Percentiles rank a stretch among this genome's conserved stretches.
Conservation (phyloP, 345 rosid species). For the Euphorbia pulcherrima region DNA sequence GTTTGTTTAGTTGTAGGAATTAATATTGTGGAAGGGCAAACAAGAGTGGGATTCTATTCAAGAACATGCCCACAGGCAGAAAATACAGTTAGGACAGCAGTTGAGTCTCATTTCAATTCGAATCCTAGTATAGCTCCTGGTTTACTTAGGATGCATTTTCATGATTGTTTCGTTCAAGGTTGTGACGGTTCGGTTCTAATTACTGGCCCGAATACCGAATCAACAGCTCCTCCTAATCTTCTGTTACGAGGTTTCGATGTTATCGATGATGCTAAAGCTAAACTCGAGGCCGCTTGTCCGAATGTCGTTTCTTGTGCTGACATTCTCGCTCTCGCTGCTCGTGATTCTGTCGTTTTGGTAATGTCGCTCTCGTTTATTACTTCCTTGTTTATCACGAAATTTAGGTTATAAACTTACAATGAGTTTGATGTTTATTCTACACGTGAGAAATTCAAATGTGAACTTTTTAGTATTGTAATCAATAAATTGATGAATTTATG, state of each 20-base stretch:
- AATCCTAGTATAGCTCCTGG: constrained; percentile 44
- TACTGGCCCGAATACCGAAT: constrained; percentile 41
- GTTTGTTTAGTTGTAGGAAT: neutral
- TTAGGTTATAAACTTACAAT: too few species aligned
- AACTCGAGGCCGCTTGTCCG: neutral
- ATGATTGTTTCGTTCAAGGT: constrained; percentile 52
- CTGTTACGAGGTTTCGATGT: constrained; percentile 6
- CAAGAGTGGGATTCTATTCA: constrained; percentile 39
- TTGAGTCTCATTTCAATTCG: constrained; percentile 24
- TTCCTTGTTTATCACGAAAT: too few species aligned
- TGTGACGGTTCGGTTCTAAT: constrained; percentile 50
- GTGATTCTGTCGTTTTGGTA: neutral
- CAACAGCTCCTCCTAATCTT: constrained; percentile 43
- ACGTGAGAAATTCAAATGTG: too few species aligned
- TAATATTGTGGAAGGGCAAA: constrained; percentile 18
- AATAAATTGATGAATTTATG: too few species aligned
- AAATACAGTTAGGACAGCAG: constrained; percentile 37
- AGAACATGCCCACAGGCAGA: constrained; percentile 43
- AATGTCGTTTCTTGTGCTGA: neutral
- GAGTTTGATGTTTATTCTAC: too few species aligned
- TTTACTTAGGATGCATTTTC: constrained; percentile 52
- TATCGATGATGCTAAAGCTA: neutral
- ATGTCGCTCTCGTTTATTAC: neutral
- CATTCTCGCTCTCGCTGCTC: constrained; percentile 1
- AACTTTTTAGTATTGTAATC: too few species aligned